Evolutionary conservation across 352 stramenopile species (phyloP).

Genomic region (Globisporangium carolinianum): DNA sequence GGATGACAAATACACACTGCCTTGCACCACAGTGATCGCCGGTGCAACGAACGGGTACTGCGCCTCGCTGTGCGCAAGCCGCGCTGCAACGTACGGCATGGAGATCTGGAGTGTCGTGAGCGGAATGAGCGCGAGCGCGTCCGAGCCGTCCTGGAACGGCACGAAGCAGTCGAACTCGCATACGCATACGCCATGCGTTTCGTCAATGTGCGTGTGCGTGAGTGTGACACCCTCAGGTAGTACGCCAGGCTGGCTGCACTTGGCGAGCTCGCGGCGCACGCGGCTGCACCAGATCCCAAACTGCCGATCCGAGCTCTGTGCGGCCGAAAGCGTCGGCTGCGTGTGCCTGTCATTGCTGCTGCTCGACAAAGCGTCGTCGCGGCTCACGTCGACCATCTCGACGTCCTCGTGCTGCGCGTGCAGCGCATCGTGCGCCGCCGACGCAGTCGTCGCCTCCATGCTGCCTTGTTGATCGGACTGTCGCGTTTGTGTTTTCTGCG

Average conservation of each 20-base stretch:
- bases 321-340: neutral
- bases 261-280: constrained; percentile 67
- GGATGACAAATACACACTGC: constrained; percentile 39
- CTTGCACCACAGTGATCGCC: constrained; percentile 35
- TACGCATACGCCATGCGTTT: constrained; percentile 32
- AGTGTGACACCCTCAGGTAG: constrained; percentile 43
- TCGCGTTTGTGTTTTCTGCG: too few relatives aligned
- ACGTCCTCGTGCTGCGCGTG: constrained; percentile 4
- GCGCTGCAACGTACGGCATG: constrained; percentile 43
- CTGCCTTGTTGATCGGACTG: constrained; percentile 1
- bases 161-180: constrained; percentile 71
- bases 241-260: constrained; percentile 25
- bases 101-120: constrained; percentile 42
- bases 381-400: constrained; percentile 12
- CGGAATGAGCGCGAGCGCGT: constrained; percentile 54
- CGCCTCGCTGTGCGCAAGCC: constrained; percentile 20
- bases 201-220: constrained; percentile 37
- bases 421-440: neutral
- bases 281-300: constrained; percentile 68
- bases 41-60: constrained; percentile 63
- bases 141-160: constrained; percentile 65
- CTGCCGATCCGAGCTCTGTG: constrained; percentile 25
- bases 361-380: neutral
- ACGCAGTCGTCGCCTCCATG: neutral
- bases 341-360: constrained; percentile 5